Base-by-base conservation (phyloP, 1,284 basidiomycete species). In the Pyrrhoderma lamaoense region DNA sequence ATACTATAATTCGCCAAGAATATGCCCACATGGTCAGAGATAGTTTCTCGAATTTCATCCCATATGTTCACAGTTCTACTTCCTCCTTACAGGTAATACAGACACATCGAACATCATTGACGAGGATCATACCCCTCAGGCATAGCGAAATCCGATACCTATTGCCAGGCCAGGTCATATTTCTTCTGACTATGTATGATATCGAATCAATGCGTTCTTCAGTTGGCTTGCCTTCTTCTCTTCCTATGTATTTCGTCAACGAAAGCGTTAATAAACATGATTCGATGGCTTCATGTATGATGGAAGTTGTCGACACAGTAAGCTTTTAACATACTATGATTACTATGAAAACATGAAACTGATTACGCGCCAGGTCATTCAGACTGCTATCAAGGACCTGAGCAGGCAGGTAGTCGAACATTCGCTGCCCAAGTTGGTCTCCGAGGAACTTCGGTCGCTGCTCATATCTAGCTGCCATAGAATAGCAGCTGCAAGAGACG, bases 181-280 rank as follows among this genome's bases (percentile, higher is more conserved):
- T 99, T 63, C 71, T 97, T 45, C 70, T 92, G 45, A 82, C 88
- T 1, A 89, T 96, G 73, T 85, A 93, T 61, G 89, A 94, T 57
- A 76, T 98, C 52, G 96, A 99, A 65, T 80, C 80, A 56, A 84
- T 93, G 73, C 84, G 95, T 35, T 88, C 91, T 21, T 78, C 83
- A 18, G 75, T 81, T 18, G 90, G 92, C 8, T 70, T 84, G 8
- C 85, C 93, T 0, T 92, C 93, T 0, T 89, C 87, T 9, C 70
- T 97, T 19, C 80, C 92, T 25, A 79, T 82, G 44, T 98, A 96
- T 69, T 97, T 98, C 64, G 78, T 82, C 60, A 97, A 98, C 64
- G 82, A 86, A 51, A 88, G 85, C 51, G 69, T 98, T 56, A 95
- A 94, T 65, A 76, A 73, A 47, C 84, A 85, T 58, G 65, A 69